phyloP scores from a whole-genome alignment of 768 basidiomycete genomes.

The Lactarius akahatsu region DNA sequence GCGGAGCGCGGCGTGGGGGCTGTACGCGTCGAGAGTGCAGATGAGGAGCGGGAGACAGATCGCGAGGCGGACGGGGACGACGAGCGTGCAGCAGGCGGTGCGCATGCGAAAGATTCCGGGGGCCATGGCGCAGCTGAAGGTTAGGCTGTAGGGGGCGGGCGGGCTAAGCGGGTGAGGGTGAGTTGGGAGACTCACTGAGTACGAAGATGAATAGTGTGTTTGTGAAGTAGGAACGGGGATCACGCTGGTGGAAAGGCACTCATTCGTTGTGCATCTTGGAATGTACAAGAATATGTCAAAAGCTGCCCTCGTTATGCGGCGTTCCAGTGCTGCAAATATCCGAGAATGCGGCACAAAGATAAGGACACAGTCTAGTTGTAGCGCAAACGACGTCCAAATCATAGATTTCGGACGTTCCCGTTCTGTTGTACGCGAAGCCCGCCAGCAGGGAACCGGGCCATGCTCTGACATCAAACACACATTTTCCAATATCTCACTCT shows the following conservation, averaged over 20 bases:
- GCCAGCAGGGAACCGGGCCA: no score
- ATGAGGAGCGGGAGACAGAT: slow-evolving; percentile 27
- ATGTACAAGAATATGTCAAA: no score
- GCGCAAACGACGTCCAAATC: no score
- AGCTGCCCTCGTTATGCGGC: no score
- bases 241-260: not conserved
- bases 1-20: slow-evolving; percentile 3
- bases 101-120: slow-evolving; percentile 26
- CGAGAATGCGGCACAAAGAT: no score
- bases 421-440: no score
- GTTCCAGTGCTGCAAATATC: no score
- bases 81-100: slow-evolving; percentile 23
- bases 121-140: slow-evolving; percentile 2
- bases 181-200: not conserved
- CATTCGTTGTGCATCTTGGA: not conserved
- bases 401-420: no score
- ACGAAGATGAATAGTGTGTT: not conserved
- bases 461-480: no score
- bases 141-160: slow-evolving; percentile 7
- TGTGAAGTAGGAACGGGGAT: not conserved
- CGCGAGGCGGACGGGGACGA: slow-evolving; percentile 27
- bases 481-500: no score
- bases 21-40: slow-evolving; percentile 25
- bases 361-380: no score
- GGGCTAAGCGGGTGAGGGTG: not conserved